A percentile compares a stretch with the other conserved stretches of the same genome.
Evolutionary conservation across 148 eudicot genomes (phyloP).

Genomic region (Heliamphora exappendiculata): DNA sequence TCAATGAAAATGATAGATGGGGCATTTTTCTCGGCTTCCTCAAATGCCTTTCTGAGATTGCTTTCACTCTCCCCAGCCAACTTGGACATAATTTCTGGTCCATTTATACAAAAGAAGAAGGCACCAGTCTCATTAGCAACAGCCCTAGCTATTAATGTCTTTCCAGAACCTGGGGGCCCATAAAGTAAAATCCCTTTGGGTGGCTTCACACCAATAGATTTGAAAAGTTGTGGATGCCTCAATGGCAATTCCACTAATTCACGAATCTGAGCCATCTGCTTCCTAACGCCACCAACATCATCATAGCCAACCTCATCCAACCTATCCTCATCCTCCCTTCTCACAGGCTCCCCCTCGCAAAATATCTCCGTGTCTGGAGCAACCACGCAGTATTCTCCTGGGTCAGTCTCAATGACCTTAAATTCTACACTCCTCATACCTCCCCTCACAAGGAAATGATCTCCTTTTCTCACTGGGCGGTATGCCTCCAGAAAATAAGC

Average conservation of each 20-base stretch:
- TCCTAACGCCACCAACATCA: constrained; percentile 32
- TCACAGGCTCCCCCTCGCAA: constrained; percentile 44
- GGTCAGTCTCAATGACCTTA: constrained; percentile 42
- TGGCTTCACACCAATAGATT: constrained; percentile 30
- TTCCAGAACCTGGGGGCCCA: constrained; percentile 44
- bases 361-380: constrained; percentile 40
- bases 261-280: constrained; percentile 34
- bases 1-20: constrained; percentile 26
- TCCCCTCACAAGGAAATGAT: constrained; percentile 39
- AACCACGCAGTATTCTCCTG: constrained; percentile 40
- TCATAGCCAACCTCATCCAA: constrained; percentile 46
- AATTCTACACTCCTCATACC: constrained; percentile 50
- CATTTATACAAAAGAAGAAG: constrained; percentile 38
- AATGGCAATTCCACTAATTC: constrained; percentile 30
- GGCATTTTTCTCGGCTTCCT: constrained; percentile 29
- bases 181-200: constrained; percentile 35
- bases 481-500: constrained; percentile 38
- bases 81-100: constrained; percentile 43
- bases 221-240: constrained; percentile 28
- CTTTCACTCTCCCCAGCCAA: constrained; percentile 42
- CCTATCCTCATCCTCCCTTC: constrained; percentile 37
- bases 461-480: constrained; percentile 45
- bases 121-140: constrained; percentile 45
- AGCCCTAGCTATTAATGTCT: constrained; percentile 38
- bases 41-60: constrained; percentile 35